A percentile compares a stretch with the other conserved stretches of the same genome.
These are phyloP conservation scores for Umbelopsis isabellina DNA, from an alignment of 192 early-diverging fungal genomes.

Conservation along the genomic window DNA sequence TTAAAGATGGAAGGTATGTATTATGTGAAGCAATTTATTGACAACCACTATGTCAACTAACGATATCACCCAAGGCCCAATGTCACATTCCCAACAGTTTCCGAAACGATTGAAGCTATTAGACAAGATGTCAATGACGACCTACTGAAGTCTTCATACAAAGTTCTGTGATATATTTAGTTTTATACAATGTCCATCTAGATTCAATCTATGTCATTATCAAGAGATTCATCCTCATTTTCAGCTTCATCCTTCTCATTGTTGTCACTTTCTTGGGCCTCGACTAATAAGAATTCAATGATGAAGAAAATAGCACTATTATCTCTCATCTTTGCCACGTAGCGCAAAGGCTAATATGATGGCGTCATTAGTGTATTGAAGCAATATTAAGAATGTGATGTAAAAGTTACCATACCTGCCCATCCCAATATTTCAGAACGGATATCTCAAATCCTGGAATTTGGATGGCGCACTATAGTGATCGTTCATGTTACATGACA, in stretches of 20 bases:
- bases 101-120: not conserved
- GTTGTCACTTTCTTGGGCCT: conserved; percentile 24
- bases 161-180: not conserved
- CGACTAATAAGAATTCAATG: conserved; percentile 63
- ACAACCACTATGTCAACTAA: not conserved
- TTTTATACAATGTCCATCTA: not conserved
- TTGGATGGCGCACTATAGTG: conserved; percentile 22
- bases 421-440: conserved; percentile 57
- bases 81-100: not conserved
- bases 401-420: conserved; percentile 61
- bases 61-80: not conserved
- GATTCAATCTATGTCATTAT: conserved; percentile 20
- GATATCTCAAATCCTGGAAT: conserved; percentile 54
- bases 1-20: conserved; percentile 48
- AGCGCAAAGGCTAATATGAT: conserved; percentile 68
- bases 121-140: conserved; percentile 5
- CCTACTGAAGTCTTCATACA: not conserved
- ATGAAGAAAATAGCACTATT: conserved; percentile 68
- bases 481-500: not conserved
- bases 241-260: not conserved
- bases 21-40: not conserved
- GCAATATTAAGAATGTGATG: too few relatives aligned
- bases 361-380: conserved; percentile 32
- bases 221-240: conserved; percentile 4
- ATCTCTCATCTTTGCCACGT: conserved; percentile 68